Percentiles rank a stretch among this genome's conserved stretches.
phyloP scores from a whole-genome alignment of 495 filamentous ascomycete species.

The Lineolata rhizophorae region DNA sequence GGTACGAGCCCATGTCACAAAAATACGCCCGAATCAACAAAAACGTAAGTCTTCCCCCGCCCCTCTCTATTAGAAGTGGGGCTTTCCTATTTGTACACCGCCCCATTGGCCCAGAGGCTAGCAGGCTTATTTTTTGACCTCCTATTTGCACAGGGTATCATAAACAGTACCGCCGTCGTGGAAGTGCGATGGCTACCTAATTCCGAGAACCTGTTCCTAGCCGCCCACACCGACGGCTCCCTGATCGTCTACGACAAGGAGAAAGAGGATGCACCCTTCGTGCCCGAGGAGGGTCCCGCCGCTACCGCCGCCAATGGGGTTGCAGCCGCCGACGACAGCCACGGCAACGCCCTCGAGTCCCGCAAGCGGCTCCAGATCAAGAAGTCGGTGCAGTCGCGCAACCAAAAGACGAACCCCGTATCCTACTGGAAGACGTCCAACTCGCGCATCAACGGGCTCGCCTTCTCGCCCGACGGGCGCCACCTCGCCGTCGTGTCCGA shows the following conservation, averaged over 20 bases:
- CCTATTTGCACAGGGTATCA: conserved; percentile 42
- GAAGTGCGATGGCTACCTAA: conserved; percentile 84
- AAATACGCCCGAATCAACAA: conserved; percentile 94
- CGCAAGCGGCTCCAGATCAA: conserved; percentile 28
- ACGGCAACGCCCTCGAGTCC: conserved; percentile 14
- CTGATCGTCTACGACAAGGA: conserved; percentile 96
- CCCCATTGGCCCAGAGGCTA: too few species aligned
- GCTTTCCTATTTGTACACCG: too few species aligned
- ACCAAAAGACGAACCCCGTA: conserved; percentile 84
- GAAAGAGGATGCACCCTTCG: conserved; percentile 75
- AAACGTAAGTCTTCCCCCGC: conserved; percentile 33
- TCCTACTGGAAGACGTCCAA: conserved; percentile 79
- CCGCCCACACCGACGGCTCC: conserved; percentile 83
- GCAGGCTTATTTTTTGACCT: background rate
- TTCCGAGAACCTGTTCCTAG: conserved; percentile 84
- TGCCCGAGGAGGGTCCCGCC: conserved; percentile 23
- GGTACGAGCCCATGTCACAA: conserved; percentile 94
- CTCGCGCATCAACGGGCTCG: conserved; percentile 68
- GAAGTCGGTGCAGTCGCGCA: conserved; percentile 79
- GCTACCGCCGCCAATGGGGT: conserved; percentile 4
- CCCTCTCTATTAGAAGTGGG: too few species aligned
- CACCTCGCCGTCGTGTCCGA: conserved; percentile 87
- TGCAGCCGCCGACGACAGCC: conserved; percentile 8
- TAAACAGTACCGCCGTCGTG: conserved; percentile 65
- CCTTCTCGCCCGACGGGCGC: conserved; percentile 67